Evolutionary conservation across 495 filamentous ascomycete species (phyloP).

Genomic region (Peziza echinospora): DNA sequence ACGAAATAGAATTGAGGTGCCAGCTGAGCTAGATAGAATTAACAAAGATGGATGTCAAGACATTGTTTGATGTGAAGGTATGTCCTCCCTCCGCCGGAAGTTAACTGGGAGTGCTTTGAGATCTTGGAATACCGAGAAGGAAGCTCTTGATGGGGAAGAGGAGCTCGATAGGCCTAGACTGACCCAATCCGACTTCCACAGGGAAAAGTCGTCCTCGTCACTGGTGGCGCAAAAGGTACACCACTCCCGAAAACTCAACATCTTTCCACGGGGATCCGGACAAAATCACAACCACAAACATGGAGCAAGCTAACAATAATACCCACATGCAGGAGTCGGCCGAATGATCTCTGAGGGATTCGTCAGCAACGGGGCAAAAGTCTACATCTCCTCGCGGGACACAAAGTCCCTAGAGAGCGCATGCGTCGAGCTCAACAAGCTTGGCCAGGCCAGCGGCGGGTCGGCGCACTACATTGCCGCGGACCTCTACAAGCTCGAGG

Average conservation of each 20-base stretch:
- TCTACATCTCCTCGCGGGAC: conserved; percentile 64
- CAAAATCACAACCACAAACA: not conserved
- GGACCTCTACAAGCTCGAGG: conserved; percentile 56
- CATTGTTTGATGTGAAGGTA: not conserved
- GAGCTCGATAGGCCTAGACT: no score
- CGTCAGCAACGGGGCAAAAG: conserved; percentile 57
- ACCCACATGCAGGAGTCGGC: conserved; percentile 30
- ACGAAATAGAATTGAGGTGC: no score
- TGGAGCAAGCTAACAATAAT: no score
- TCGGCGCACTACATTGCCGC: conserved; percentile 42
- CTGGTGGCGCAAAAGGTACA: conserved; percentile 33
- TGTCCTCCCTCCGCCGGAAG: not conserved
- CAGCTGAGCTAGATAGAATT: no score
- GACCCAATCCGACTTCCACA: no score
- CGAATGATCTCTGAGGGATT: conserved; percentile 66
- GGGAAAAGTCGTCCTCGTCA: conserved; percentile 24
- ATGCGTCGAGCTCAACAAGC: conserved; percentile 35
- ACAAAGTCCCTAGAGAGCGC: conserved; percentile 37
- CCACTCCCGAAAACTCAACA: no score
- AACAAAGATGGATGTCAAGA: not conserved
- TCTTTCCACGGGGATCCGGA: not conserved
- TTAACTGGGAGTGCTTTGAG: not conserved
- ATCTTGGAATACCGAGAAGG: not conserved
- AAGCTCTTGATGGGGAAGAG: not conserved
- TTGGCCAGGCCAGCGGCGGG: conserved; percentile 29